Conservation (phyloP, 208 protist species). For the Trypanosomatidae sp. region DNA sequence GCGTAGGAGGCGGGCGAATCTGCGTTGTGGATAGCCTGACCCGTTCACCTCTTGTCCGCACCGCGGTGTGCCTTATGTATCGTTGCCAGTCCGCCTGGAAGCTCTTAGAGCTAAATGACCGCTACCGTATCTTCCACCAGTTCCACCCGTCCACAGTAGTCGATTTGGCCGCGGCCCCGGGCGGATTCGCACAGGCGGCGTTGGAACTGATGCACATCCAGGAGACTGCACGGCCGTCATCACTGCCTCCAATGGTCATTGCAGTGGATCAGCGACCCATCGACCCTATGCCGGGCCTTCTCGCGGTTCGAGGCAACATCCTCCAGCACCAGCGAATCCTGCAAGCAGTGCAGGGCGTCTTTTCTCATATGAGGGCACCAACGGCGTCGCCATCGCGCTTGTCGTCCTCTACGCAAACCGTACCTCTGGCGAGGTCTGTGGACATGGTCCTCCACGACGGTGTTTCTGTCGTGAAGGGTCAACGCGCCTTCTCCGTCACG, state of each 20-base stretch:
- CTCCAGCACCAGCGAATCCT: slow-evolving; percentile 38
- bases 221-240: not conserved
- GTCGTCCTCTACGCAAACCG: not conserved
- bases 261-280: slow-evolving; percentile 63
- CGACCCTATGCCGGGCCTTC: slow-evolving; percentile 36
- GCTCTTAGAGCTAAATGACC: slow-evolving; percentile 57
- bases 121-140: slow-evolving; percentile 39
- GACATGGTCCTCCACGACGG: slow-evolving; percentile 69
- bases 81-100: slow-evolving; percentile 69
- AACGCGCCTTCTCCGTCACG: slow-evolving; percentile 62
- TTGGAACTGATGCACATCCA: slow-evolving; percentile 46
- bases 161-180: slow-evolving; percentile 72
- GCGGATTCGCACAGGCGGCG: slow-evolving; percentile 71
- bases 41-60: not conserved
- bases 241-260: slow-evolving; percentile 39
- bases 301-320: slow-evolving; percentile 45
- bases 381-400: not conserved
- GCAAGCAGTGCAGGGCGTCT: slow-evolving; percentile 8
- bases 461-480: slow-evolving; percentile 62
- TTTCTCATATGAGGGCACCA: not conserved
- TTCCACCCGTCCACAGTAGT: slow-evolving; percentile 40
- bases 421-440: slow-evolving; percentile 20
- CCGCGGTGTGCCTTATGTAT: slow-evolving; percentile 15
- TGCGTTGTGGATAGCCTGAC: not conserved
- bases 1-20: not conserved